These are phyloP conservation scores for Darksidea phi DNA, from an alignment of 495 filamentous ascomycete genomes.

Conservation along the genomic window DNA sequence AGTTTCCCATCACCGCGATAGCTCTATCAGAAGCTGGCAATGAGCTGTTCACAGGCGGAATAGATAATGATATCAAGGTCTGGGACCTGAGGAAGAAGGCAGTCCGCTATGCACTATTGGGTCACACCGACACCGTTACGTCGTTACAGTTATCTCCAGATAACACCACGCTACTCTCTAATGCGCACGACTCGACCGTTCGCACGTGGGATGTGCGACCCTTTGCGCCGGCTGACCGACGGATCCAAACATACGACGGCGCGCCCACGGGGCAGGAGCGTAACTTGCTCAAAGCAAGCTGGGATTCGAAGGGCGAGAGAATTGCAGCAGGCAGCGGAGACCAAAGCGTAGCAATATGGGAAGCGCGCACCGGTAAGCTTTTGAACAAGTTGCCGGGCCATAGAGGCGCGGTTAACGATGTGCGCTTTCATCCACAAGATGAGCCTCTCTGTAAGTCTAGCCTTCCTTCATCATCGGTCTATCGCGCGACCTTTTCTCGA, in stretches of 20 bases:
- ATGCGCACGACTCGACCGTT: slow-evolving; percentile 89
- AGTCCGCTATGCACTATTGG: slow-evolving; percentile 80
- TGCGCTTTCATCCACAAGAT: slow-evolving; percentile 77
- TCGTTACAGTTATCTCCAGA: slow-evolving; percentile 88
- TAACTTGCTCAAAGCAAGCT: slow-evolving; percentile 87
- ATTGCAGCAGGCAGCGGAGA: slow-evolving; percentile 90
- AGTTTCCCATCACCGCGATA: slow-evolving; percentile 89
- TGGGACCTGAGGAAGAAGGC: slow-evolving; percentile 94
- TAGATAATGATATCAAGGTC: slow-evolving; percentile 95
- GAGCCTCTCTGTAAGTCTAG: slow-evolving; percentile 82
- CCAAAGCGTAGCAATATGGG: slow-evolving; percentile 88
- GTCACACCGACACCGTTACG: slow-evolving; percentile 89
- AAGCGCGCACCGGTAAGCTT: slow-evolving; percentile 74
- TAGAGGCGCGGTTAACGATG: slow-evolving; percentile 93
- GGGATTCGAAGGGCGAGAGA: slow-evolving; percentile 81
- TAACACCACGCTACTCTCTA: slow-evolving; percentile 83
- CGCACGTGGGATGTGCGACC: slow-evolving; percentile 95
- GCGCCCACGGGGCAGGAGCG: slow-evolving; percentile 84
- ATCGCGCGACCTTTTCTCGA: not conserved
- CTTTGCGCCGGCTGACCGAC: slow-evolving; percentile 83
- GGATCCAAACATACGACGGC: slow-evolving; percentile 82
- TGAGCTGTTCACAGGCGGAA: slow-evolving; percentile 91
- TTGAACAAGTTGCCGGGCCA: slow-evolving; percentile 94
- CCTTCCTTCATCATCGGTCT: slow-evolving; percentile 9
- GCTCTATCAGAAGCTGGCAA: slow-evolving; percentile 89